Evolutionary conservation across 768 basidiomycete genomes (phyloP).

Genomic region (Hypholoma sublateritium): DNA sequence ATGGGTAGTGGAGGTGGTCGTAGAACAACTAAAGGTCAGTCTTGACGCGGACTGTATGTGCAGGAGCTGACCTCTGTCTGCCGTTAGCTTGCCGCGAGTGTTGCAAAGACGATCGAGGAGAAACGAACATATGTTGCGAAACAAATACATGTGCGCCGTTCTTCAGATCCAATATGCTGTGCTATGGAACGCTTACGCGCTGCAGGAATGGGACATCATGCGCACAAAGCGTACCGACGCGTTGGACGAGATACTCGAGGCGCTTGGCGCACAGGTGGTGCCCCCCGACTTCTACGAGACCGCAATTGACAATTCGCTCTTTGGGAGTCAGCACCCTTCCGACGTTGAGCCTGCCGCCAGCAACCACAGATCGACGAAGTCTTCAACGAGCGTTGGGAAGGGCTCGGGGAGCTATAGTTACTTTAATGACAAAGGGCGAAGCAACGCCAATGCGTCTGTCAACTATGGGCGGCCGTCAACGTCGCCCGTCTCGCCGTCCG

Average conservation of each 20-base stretch:
- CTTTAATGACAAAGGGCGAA: neutral
- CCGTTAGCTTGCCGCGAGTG: slow-evolving; percentile 63
- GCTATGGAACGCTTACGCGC: neutral
- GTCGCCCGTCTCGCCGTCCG: slow-evolving; percentile 30
- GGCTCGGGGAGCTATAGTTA: slow-evolving; percentile 8
- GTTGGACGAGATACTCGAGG: slow-evolving; percentile 71
- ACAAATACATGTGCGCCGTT: slow-evolving; percentile 55
- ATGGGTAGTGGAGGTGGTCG: slow-evolving; percentile 73
- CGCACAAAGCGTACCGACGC: slow-evolving; percentile 60
- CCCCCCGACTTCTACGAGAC: slow-evolving; percentile 76
- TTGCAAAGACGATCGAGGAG: slow-evolving; percentile 74
- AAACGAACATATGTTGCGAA: slow-evolving; percentile 61
- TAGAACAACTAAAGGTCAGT: slow-evolving; percentile 74
- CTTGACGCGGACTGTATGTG: neutral
- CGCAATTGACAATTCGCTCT: slow-evolving; percentile 70
- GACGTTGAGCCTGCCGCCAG: slow-evolving; percentile 35
- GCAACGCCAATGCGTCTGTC: neutral
- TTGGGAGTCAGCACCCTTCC: slow-evolving; percentile 69
- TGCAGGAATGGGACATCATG: slow-evolving; percentile 69
- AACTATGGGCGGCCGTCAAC: slow-evolving; percentile 13
- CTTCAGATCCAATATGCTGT: neutral
- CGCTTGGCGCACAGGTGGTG: slow-evolving; percentile 69
- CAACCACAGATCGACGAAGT: neutral
- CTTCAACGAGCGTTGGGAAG: slow-evolving; percentile 6
- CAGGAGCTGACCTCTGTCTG: neutral